These are phyloP conservation scores for Hypsizygus ulmarius DNA, from an alignment of 1,284 basidiomycete species.

Conservation along the genomic window DNA sequence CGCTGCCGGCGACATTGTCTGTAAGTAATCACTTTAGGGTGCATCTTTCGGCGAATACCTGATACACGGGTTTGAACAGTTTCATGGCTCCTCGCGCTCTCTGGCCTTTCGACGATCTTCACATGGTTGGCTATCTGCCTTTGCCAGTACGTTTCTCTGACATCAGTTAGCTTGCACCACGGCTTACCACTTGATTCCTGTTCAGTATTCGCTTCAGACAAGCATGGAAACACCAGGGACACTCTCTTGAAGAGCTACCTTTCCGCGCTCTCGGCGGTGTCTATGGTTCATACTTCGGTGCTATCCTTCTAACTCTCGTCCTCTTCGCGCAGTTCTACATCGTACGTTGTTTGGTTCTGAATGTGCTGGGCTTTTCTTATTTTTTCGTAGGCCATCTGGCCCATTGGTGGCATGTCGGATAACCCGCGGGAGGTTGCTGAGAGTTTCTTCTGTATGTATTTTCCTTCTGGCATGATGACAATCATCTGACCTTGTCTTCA, in stretches of 20 bases:
- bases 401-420: conserved; percentile 32
- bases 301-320: conserved; percentile 37
- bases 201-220: conserved; percentile 41
- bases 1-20: conserved; percentile 34
- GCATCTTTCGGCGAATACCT: no score
- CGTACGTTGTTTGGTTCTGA: conserved; percentile 23
- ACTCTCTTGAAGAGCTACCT: conserved; percentile 42
- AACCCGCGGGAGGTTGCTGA: conserved; percentile 27
- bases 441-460: conserved; percentile 37
- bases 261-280: conserved; percentile 41
- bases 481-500: background rate
- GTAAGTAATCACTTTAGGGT: conserved; percentile 29
- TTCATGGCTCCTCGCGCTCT: conserved; percentile 41
- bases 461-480: background rate
- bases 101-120: conserved; percentile 43
- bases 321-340: conserved; percentile 45
- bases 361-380: background rate
- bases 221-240: conserved; percentile 42
- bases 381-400: conserved; percentile 34
- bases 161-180: no score
- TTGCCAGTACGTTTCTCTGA: conserved; percentile 37
- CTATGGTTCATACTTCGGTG: conserved; percentile 42
- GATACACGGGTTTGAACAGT: no score
- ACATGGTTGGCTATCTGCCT: conserved; percentile 43
- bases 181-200: no score